These are phyloP conservation scores for Solanum sejunctum DNA, from an alignment of 257 asterid species.

Conservation along the genomic window DNA sequence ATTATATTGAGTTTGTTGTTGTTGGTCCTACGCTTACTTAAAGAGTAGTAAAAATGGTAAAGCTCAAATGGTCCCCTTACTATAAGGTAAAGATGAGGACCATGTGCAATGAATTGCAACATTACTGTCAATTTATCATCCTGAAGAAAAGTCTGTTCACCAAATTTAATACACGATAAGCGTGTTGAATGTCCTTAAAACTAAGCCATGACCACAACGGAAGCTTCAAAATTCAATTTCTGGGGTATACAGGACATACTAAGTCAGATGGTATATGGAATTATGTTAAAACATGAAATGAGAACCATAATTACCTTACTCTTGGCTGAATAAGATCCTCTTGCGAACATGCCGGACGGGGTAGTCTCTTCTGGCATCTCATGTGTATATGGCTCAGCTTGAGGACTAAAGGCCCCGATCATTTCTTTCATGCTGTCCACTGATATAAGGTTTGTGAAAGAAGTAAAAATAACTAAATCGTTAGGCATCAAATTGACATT, in stretches of 20 bases:
- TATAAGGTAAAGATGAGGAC: not conserved
- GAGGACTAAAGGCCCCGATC: constrained; percentile 99
- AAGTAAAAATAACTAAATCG: not conserved
- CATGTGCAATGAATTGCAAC: not conserved
- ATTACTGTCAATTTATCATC: not conserved
- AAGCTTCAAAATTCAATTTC: not conserved
- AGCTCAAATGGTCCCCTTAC: not conserved
- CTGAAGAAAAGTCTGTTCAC: not conserved
- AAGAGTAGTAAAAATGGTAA: not conserved
- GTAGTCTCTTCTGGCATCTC: constrained; percentile 94
- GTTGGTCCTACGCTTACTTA: not conserved
- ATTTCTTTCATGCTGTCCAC: constrained; percentile 88
- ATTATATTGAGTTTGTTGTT: not conserved
- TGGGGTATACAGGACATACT: not conserved
- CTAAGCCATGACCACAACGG: not conserved
- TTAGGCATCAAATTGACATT: not conserved
- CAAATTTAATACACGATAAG: not conserved
- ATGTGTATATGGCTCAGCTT: constrained; percentile 67
- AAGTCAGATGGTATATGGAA: not conserved
- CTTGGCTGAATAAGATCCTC: constrained; percentile 89
- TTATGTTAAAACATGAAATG: not conserved
- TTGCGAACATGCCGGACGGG: constrained; percentile 85
- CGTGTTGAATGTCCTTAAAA: not conserved
- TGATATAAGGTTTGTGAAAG: constrained; percentile 11
- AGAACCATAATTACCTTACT: constrained; percentile 41